Evolutionary conservation across 306 rosid species (phyloP), one percentile per base, ranked within the genome.

Genomic region (Rubus parviflorus): DNA sequence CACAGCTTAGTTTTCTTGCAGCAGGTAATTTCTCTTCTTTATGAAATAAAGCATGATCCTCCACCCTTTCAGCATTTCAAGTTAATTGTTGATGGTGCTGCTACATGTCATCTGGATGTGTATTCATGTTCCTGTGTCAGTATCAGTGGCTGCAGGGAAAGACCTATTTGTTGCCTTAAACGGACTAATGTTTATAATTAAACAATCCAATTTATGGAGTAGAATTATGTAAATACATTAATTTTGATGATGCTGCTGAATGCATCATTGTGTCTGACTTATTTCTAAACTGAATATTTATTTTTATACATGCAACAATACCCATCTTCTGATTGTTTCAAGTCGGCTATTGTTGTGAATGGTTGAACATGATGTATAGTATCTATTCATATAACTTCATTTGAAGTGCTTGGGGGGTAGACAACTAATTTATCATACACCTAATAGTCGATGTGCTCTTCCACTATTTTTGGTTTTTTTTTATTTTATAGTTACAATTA

Each of bases 1-100:
- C 67, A 45, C 46, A 90, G 92, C 79, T 73, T 77, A 60, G 82
- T 58, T 43, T 85, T 77, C 56, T 75, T 88, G 74, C 81, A 45
- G 81, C 86, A 84, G 92, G 92, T 84, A 53, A 82, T 75, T 60
- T 52, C 48, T 63, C 60, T 49, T 80, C 43, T 49, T 70, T 62
- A 70, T 70, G 71, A 41, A 70, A 82, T n/a, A 52, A 35, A 60
- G 75, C 38, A 57, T 78, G 73, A 48, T 10, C 72, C 51, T 79
- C 53, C 51, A 35, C 49, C 35, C 54, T 6, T 35, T 68, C 49
- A 16, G 54, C 8, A 45, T 43, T 4, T 68, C 12, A 45, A 22
- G 35, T 37, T 52, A 37, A 17, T 70, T 37, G 35, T 53, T 60
- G 25, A 58, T 35, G 43, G n/a, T 52, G 53, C 43, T 38, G 42